Conservation (phyloP, 192 early-diverging fungal species). For the Coemansia umbellata region DNA sequence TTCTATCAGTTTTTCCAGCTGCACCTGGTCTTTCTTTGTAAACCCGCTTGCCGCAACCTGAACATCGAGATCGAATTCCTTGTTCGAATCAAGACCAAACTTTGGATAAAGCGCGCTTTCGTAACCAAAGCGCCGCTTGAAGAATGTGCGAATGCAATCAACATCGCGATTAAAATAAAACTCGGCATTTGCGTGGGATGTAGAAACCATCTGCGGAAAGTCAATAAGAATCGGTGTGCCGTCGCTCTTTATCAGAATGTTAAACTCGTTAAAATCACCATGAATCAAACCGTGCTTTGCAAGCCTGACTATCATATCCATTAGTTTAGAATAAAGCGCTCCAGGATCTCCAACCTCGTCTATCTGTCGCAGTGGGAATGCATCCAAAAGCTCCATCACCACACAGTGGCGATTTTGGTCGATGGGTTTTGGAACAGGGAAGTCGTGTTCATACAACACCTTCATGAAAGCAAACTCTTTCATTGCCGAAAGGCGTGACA, state of each 20-base stretch:
- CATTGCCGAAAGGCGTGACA: constrained; percentile 96
- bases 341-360: constrained; percentile 82
- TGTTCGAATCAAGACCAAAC: constrained; percentile 75
- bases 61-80: constrained; percentile 90
- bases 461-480: constrained; percentile 99
- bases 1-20: constrained; percentile 61
- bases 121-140: constrained; percentile 86
- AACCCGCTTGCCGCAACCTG: constrained; percentile 97
- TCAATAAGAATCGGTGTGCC: constrained; percentile 92
- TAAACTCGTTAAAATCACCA: constrained; percentile 99
- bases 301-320: constrained; percentile 94
- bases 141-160: constrained; percentile 93
- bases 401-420: constrained; percentile 95
- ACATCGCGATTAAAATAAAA: constrained; percentile 99
- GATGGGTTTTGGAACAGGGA: constrained; percentile 90
- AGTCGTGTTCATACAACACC: constrained; percentile 88
- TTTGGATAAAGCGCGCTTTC: constrained; percentile 89
- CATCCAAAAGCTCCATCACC: constrained; percentile 95
- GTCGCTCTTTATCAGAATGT: constrained; percentile 81
- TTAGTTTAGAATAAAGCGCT: constrained; percentile 87
- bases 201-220: constrained; percentile 99
- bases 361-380: constrained; percentile 91
- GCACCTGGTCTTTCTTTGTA: constrained; percentile 83
- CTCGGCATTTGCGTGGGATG: constrained; percentile 91
- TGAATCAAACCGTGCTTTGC: constrained; percentile 95